A percentile compares a stretch with the other conserved stretches of the same genome.
Conservation (phyloP, 805 yeast genomes). For the Yarrowia sp. region DNA sequence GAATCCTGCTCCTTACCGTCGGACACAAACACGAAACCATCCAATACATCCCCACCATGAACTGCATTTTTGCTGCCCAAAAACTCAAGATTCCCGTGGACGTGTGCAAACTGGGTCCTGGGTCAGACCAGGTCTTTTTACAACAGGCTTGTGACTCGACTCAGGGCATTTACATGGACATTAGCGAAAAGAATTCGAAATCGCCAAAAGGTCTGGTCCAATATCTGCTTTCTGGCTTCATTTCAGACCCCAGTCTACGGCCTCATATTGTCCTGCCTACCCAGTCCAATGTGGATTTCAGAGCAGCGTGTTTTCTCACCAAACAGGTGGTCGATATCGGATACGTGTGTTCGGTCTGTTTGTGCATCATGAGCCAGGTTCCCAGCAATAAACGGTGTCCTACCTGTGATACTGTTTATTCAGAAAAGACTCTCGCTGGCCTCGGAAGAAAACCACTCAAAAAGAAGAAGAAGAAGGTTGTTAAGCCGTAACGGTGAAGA, state of each 20-base stretch:
- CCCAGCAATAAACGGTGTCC: slow-evolving; percentile 75
- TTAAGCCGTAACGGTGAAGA: not conserved
- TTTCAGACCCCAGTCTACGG: slow-evolving; percentile 80
- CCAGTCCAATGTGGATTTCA: slow-evolving; percentile 79
- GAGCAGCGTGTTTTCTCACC: slow-evolving; percentile 91
- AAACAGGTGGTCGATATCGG: slow-evolving; percentile 92
- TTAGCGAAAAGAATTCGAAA: slow-evolving; percentile 38
- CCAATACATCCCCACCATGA: slow-evolving; percentile 91
- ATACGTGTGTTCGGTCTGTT: slow-evolving; percentile 89
- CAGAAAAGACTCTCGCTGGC: slow-evolving; percentile 55
- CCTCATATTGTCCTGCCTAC: slow-evolving; percentile 77
- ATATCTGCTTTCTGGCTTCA: slow-evolving; percentile 73
- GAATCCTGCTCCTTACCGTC: slow-evolving; percentile 60
- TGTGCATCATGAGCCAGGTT: slow-evolving; percentile 52
- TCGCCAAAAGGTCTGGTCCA: slow-evolving; percentile 78
- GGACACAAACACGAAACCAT: slow-evolving; percentile 65
- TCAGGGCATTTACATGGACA: slow-evolving; percentile 74
- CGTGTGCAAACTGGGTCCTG: slow-evolving; percentile 69
- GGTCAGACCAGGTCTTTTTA: slow-evolving; percentile 61
- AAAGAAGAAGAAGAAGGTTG: slow-evolving; percentile 36
- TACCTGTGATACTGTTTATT: slow-evolving; percentile 78
- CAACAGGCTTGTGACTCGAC: slow-evolving; percentile 97
- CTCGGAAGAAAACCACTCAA: slow-evolving; percentile 62
- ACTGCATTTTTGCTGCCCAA: slow-evolving; percentile 92
- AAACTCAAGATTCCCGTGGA: slow-evolving; percentile 79